phyloP scores from a whole-genome alignment of 192 early-diverging fungal species.

The Gryganskiella cystojenkinii region DNA sequence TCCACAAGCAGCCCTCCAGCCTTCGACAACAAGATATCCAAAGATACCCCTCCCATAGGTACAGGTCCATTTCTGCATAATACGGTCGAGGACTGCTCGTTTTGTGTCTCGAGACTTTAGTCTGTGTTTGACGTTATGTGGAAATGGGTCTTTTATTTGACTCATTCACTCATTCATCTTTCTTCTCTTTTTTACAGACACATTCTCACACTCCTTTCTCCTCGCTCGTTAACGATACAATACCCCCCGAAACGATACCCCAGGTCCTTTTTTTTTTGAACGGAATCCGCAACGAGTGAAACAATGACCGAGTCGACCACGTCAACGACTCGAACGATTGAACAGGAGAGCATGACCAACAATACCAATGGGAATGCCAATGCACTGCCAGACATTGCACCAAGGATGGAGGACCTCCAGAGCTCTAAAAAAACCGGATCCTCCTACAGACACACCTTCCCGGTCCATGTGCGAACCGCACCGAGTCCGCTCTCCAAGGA shows the following conservation, averaged over 20 bases:
- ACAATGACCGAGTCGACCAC: conserved; percentile 1
- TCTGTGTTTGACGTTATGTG: too few species aligned
- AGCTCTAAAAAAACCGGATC: conserved; percentile 10
- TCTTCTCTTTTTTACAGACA: not conserved
- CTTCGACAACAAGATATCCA: not conserved
- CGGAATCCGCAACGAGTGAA: not conserved
- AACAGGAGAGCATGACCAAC: not conserved
- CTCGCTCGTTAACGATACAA: not conserved
- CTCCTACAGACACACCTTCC: conserved; percentile 55
- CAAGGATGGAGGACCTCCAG: conserved; percentile 10
- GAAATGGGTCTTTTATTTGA: too few species aligned
- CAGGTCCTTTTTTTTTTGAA: too few species aligned
- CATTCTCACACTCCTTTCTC: not conserved
- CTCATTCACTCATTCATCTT: not conserved
- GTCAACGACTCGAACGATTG: not conserved
- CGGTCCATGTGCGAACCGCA: conserved; percentile 70
- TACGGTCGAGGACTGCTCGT: not conserved
- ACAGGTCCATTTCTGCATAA: too few species aligned
- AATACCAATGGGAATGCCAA: not conserved
- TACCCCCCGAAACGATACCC: too few species aligned
- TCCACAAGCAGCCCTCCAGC: not conserved
- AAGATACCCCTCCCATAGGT: not conserved
- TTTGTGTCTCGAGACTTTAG: too few species aligned
- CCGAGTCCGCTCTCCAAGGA: conserved; percentile 86
- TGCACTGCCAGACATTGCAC: conserved; percentile 19